Conservation (phyloP, 306 rosid species). For the Mucuna pruriens region DNA sequence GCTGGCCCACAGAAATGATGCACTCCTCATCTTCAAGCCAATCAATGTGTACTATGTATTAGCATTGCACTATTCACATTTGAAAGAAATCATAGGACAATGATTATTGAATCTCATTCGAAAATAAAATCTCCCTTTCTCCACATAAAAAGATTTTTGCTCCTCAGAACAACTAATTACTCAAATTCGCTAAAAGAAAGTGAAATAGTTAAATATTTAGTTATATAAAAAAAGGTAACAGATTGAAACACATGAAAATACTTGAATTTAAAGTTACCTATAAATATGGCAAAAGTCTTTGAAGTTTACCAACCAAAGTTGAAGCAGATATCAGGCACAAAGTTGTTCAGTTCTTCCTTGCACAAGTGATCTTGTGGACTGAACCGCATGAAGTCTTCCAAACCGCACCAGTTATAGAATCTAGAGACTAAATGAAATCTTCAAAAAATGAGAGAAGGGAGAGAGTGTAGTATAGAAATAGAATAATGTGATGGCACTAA, state of each 20-base stretch:
- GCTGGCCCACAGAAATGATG: background rate
- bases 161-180: background rate
- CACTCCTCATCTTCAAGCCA: background rate
- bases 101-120: slow-evolving; percentile 4
- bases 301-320: background rate
- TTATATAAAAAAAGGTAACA: background rate
- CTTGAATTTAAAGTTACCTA: background rate
- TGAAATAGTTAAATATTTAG: background rate
- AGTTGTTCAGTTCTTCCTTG: slow-evolving; percentile 14
- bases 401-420: background rate
- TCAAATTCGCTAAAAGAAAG: background rate
- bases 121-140: background rate
- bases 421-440: background rate
- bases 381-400: background rate
- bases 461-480: background rate
- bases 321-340: background rate
- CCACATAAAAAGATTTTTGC: background rate
- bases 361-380: slow-evolving; percentile 14
- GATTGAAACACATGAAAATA: background rate
- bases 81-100: background rate
- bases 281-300: background rate
- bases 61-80: background rate
- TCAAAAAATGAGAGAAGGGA: background rate
- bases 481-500: slow-evolving; percentile 11
- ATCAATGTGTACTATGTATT: background rate